These are phyloP conservation scores for Halophytophthora batemanensis DNA, from an alignment of 352 stramenopile genomes.

Conservation along the genomic window DNA sequence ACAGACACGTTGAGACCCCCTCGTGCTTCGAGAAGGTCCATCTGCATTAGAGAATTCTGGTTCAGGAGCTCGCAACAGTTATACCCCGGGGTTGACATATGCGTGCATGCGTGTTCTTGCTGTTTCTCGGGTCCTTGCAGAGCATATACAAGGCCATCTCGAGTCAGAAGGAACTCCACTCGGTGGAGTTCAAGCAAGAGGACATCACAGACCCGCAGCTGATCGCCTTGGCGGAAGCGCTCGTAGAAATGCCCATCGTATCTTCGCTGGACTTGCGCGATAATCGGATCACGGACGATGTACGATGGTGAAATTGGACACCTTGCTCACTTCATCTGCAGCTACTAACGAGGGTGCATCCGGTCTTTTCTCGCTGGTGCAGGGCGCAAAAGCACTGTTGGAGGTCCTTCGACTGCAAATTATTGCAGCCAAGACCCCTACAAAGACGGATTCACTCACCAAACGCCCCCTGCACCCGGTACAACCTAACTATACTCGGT, in stretches of 20 bases:
- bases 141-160: conserved; percentile 86
- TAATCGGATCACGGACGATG: conserved; percentile 78
- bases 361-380: background rate
- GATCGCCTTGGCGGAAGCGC: conserved; percentile 70
- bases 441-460: conserved; percentile 44
- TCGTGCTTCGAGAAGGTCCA: conserved; percentile 65
- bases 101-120: background rate
- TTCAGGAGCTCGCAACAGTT: background rate
- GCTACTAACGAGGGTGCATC: too few relatives aligned
- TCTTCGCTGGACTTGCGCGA: conserved; percentile 74
- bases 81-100: background rate
- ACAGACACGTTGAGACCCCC: conserved; percentile 57
- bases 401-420: conserved; percentile 80
- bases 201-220: conserved; percentile 78
- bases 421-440: conserved; percentile 60
- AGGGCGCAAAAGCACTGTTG: conserved; percentile 62
- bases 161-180: conserved; percentile 72
- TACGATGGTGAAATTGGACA: conserved; percentile 27
- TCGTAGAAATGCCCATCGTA: conserved; percentile 75
- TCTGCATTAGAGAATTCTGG: background rate
- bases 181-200: conserved; percentile 73
- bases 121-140: conserved; percentile 16
- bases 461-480: conserved; percentile 42
- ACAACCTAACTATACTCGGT: conserved; percentile 60
- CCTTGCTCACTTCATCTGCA: background rate